Evolutionary conservation across 2,329 filamentous ascomycete species (phyloP), one percentile per base, ranked within the genome.

Genomic region (Arthrobotrys iridis): DNA sequence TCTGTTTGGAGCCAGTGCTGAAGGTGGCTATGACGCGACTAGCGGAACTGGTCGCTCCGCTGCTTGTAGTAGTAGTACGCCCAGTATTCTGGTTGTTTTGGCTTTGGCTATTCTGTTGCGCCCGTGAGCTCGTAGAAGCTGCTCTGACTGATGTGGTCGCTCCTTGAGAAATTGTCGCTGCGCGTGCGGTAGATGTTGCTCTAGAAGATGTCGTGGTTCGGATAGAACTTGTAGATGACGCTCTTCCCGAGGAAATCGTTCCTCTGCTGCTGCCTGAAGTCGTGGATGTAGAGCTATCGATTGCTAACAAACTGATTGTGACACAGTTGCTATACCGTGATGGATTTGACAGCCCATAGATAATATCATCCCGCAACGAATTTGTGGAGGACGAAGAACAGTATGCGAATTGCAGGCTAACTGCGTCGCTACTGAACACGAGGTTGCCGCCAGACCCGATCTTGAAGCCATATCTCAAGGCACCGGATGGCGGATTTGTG

Each of bases 301-400:
- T 30, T 8, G 46, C 67, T 8, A 72, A 41, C 28, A 72, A 30
- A n/a, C 58, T 63, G 4, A 72, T 72, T 5, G 45, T 22, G 1
- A 57, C 46, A 11, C 67, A 72, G 28, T 72, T 72, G 2, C 45
- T 18, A 41, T 63, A 59, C 2, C 33, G 33, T 10, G 58, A 59
- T n/a, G 59, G 58, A 33, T 58, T 46, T 4, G 26, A 20, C 28
- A 72, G 18, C 2, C 58, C 67, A 26, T 72, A 72, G 11, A 72
- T 37, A 10, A 72, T 58, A 40, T 72, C 64, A 2, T 60, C 41
- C 10, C 33, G 20, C 0, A 55, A 20, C 13, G 45, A 28, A 15
- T 33, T 28, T 0, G 43, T 24, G 2, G 65, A 28, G 2, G 52
- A 37, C 2, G 26, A 37, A 11, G 15, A 46, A 26, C 67, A 72